Base-by-base conservation (phyloP, 2,329 filamentous ascomycete species). In the Colletotrichum lentis region DNA sequence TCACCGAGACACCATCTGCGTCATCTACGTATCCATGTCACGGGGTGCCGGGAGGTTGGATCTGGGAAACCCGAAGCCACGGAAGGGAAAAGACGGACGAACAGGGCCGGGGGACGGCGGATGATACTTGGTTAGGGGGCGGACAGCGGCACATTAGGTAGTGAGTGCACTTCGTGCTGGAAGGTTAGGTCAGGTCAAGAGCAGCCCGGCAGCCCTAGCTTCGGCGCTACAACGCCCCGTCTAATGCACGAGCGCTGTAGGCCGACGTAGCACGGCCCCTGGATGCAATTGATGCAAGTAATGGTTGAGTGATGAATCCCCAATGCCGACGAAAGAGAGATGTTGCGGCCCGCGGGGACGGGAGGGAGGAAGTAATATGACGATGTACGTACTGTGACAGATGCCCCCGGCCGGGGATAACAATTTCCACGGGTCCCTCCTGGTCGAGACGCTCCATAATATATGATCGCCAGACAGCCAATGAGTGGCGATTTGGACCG, bases 211-310 rank as follows among this genome's bases (percentile, higher is more conserved):
- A 53, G 54, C 54, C 65, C 41, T 64, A 60, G 65, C 54, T 64
- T 44, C 65, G 65, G 49, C 41, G 61, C 41, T 49, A 55, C 22
- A 58, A 12, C 37, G 35, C 55, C 31, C 49, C 64, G 54, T 54
- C 60, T 41, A 54, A 67, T 55, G 60, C 59, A 52, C 12, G 35
- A 54, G 47, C 24, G 60, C 53, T 39, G n/a, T 56, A 20, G 39
- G 43, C 14, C 18, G 49, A 43, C 16, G 37, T 44, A 43, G 65
- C 65, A 64, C 61, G 65, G 65, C 44, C 65, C 65, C 37, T 43
- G 22, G 54, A 49, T 55, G 65, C 65, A 55, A 53, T 53, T 37
- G 56, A 64, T 67, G 62, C 59, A 61, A 39, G 11, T 35, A 22
- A 67, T 52, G 52, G 46, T 60, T 60, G 57, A 52, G 43, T 43